A percentile compares a stretch with the other conserved stretches of the same genome.
Evolutionary conservation across 306 rosid genomes (phyloP).

Genomic region (Glycyrrhiza uralensis): DNA sequence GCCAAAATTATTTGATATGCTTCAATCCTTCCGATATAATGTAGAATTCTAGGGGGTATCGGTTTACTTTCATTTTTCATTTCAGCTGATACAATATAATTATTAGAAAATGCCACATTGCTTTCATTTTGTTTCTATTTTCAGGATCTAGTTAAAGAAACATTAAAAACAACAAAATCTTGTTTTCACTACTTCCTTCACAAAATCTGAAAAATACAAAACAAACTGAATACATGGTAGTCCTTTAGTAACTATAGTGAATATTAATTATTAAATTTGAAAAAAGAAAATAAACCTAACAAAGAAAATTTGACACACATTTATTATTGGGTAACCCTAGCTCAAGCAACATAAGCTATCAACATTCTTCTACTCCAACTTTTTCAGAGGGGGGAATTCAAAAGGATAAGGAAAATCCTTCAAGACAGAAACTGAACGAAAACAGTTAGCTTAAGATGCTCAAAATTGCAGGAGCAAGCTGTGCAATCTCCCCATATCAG

Average conservation of each 20-base stretch:
- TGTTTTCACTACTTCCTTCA: not conserved
- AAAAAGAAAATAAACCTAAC: not conserved
- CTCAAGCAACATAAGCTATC: not conserved
- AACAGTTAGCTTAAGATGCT: not conserved
- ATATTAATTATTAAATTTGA: not conserved
- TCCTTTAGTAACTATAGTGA: not conserved
- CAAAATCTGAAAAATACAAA: not conserved
- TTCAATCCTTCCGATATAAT: not conserved
- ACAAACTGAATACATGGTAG: not conserved
- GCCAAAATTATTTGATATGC: not conserved
- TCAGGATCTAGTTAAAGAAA: not conserved
- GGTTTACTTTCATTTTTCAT: not conserved
- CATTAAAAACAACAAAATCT: not conserved
- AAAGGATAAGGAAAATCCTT: not conserved
- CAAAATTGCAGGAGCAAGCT: not conserved
- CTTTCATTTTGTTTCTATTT: not conserved
- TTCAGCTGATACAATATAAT: not conserved
- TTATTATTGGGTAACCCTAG: not conserved
- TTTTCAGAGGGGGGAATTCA: too few species aligned
- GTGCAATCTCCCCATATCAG: not conserved
- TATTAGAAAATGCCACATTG: not conserved
- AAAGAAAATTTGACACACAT: not conserved
- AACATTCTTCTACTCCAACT: too few species aligned
- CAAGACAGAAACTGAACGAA: not conserved
- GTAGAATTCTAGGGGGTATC: not conserved